These are phyloP conservation scores for Potentilla sterilis DNA, from an alignment of 306 rosid species.

Conservation along the genomic window DNA sequence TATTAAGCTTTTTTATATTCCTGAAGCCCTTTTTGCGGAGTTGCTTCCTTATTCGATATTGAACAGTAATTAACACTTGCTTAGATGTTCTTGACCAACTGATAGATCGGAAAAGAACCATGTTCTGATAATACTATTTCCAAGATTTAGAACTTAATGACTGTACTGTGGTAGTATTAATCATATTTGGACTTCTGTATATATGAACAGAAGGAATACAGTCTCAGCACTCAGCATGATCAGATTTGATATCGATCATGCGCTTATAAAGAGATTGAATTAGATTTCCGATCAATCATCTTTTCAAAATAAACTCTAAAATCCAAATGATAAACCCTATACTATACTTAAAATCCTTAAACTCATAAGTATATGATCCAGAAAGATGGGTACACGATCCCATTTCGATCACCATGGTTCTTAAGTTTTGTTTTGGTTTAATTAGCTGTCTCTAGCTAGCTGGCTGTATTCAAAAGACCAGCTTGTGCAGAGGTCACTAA, in stretches of 20 bases:
- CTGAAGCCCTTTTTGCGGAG: conserved; percentile 10
- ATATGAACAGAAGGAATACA: not conserved
- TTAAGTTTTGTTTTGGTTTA: not conserved
- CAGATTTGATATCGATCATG: not conserved
- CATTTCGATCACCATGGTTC: not conserved
- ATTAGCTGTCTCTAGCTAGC: not conserved
- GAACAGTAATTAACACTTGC: not conserved
- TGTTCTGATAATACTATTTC: not conserved
- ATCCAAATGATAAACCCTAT: not conserved
- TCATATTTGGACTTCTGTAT: not conserved
- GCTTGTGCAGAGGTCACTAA: conserved; percentile 5
- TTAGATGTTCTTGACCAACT: not conserved
- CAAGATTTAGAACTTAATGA: not conserved
- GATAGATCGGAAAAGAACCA: not conserved
- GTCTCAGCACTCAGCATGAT: not conserved
- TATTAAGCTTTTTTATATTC: conserved; percentile 20
- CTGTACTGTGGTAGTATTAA: not conserved
- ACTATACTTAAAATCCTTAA: not conserved
- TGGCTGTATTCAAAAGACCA: not conserved
- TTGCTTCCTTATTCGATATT: not conserved
- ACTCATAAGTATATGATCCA: not conserved
- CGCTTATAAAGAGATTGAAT: not conserved
- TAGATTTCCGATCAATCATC: not conserved
- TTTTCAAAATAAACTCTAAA: not conserved
- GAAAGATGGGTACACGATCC: not conserved